Evolutionary conservation across 2,329 filamentous ascomycete species (phyloP).

Genomic region (Thielaviopsis euricoi): DNA sequence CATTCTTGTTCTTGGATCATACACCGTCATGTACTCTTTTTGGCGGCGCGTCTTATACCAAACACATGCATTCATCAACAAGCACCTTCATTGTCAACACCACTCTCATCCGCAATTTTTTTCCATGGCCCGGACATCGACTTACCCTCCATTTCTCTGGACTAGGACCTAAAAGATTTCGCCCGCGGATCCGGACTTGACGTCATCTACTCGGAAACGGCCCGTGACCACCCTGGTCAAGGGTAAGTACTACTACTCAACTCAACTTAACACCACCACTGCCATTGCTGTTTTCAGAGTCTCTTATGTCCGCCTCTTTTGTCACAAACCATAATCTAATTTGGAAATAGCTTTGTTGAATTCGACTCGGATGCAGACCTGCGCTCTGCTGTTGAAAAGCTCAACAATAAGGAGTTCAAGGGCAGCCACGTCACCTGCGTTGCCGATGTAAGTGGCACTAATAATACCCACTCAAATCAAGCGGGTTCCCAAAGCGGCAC

Average conservation of each 20-base stretch:
- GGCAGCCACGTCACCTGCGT: constrained; percentile 71
- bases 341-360: constrained; percentile 65
- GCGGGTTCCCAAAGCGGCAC: neutral
- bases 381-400: constrained; percentile 82
- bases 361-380: constrained; percentile 88
- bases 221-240: constrained; percentile 47
- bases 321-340: neutral
- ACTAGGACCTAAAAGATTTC: constrained; percentile 99
- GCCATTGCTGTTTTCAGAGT: neutral
- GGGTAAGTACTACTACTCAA: constrained; percentile 1
- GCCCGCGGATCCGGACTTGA: constrained; percentile 91
- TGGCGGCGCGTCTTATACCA: neutral
- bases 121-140: constrained; percentile 40
- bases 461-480: constrained; percentile 13
- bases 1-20: neutral
- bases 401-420: constrained; percentile 88
- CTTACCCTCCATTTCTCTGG: constrained; percentile 46
- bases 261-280: neutral
- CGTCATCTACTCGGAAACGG: constrained; percentile 95
- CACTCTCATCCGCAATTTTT: neutral
- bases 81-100: neutral
- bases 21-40: neutral
- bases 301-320: neutral
- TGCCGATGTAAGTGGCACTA: constrained; percentile 53
- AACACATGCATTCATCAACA: neutral